Evolutionary conservation across 2,329 filamentous ascomycete species (phyloP).

Genomic region (Akanthomyces lecanii): DNA sequence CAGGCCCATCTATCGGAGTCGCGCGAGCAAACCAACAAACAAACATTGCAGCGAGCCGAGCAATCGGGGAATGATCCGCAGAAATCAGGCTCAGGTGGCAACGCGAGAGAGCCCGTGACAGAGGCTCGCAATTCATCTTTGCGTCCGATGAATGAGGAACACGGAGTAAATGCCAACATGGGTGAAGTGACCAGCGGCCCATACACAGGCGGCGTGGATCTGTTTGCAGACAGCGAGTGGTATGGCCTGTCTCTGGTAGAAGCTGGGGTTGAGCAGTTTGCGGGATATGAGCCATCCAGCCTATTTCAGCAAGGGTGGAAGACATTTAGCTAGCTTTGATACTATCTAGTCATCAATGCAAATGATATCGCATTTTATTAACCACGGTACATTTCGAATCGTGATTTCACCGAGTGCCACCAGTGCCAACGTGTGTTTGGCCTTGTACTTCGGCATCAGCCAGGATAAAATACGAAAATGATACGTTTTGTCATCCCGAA

Average conservation of each 20-base stretch:
- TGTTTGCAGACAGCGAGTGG: constrained; percentile 5
- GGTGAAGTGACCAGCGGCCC: neutral
- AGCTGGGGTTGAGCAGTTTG: constrained; percentile 8
- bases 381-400: no score
- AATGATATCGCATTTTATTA: no score
- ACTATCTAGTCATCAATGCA: no score
- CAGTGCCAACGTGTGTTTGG: no score
- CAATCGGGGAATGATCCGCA: neutral
- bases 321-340: neutral
- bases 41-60: no score
- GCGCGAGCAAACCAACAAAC: neutral
- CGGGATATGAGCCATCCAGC: constrained; percentile 6
- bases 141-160: neutral
- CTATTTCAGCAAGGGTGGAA: constrained; percentile 3
- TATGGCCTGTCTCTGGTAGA: constrained; percentile 4
- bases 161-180: neutral
- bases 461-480: no score
- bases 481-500: no score
- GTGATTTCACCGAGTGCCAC: no score
- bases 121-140: neutral
- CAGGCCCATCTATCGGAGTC: neutral
- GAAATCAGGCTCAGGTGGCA: no score
- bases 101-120: neutral
- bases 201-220: neutral
- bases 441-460: no score